Evolutionary conservation across 768 basidiomycete genomes (phyloP).

Genomic region (Mycena capillaripes): DNA sequence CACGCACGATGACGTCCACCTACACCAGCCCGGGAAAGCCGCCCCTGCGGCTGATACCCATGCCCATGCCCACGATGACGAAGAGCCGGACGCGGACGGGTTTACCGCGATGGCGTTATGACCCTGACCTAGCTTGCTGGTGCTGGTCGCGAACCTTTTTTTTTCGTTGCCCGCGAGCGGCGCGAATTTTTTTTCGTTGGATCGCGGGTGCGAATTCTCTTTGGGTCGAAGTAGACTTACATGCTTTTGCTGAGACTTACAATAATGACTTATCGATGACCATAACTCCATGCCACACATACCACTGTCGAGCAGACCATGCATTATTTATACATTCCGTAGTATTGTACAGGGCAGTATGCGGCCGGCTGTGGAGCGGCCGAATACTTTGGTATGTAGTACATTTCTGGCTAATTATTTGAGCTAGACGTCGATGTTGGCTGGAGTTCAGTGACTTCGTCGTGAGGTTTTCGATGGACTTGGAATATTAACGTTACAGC

Average conservation of each 20-base stretch:
- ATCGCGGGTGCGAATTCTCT: too few species aligned
- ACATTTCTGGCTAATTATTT: too few species aligned
- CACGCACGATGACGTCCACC: not conserved
- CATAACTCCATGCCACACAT: not conserved
- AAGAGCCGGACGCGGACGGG: slow-evolving; percentile 2
- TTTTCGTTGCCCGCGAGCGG: too few species aligned
- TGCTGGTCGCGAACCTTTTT: not conserved
- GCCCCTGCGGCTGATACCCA: not conserved
- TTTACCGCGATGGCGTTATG: slow-evolving; percentile 19
- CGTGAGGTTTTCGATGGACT: too few species aligned
- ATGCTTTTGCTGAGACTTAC: not conserved
- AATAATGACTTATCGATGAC: not conserved
- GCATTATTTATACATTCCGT: not conserved
- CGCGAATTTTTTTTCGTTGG: not conserved
- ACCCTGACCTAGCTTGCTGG: not conserved
- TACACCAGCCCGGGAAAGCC: not conserved
- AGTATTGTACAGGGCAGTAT: not conserved
- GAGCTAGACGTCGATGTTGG: too few species aligned
- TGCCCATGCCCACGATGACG: not conserved
- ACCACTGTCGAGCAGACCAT: not conserved
- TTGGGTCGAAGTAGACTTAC: not conserved
- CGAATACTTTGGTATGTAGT: not conserved
- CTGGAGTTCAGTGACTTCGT: too few species aligned
- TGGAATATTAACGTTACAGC: too few species aligned
- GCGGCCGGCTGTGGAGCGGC: not conserved